Conservation (phyloP, 345 rosid genomes). For the Brassica nigra region DNA sequence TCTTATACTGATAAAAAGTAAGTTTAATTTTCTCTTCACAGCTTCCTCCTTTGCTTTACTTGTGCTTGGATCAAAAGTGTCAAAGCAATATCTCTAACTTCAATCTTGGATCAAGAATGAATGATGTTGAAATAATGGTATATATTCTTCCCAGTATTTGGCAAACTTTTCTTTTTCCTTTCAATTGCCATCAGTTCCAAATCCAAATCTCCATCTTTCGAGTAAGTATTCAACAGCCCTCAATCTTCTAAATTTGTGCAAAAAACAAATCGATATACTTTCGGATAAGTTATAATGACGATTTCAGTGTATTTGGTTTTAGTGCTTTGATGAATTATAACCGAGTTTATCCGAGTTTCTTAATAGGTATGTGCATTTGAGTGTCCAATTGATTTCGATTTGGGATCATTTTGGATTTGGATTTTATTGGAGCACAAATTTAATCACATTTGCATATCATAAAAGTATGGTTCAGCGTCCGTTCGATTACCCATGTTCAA, state of each 20-base stretch:
- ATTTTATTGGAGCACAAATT: too few species aligned
- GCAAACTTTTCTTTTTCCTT: neutral
- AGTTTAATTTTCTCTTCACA: neutral
- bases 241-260: neutral
- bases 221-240: neutral
- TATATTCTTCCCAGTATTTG: neutral
- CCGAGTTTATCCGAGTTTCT: too few species aligned
- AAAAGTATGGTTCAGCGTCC: too few species aligned
- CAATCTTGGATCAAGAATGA: neutral
- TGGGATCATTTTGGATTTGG: too few species aligned
- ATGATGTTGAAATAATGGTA: neutral
- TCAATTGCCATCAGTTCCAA: neutral
- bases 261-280: neutral
- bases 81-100: neutral
- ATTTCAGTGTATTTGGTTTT: too few species aligned
- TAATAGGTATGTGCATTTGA: too few species aligned
- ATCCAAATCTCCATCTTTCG: neutral
- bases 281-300: too few species aligned
- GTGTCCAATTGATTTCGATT: too few species aligned
- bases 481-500: too few species aligned
- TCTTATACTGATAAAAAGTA: neutral
- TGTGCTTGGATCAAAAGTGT: neutral
- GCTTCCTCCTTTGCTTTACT: neutral
- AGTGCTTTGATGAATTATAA: too few species aligned
- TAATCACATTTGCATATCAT: too few species aligned